phyloP scores from a whole-genome alignment of 352 stramenopile genomes.

The Pythium myriotylum region DNA sequence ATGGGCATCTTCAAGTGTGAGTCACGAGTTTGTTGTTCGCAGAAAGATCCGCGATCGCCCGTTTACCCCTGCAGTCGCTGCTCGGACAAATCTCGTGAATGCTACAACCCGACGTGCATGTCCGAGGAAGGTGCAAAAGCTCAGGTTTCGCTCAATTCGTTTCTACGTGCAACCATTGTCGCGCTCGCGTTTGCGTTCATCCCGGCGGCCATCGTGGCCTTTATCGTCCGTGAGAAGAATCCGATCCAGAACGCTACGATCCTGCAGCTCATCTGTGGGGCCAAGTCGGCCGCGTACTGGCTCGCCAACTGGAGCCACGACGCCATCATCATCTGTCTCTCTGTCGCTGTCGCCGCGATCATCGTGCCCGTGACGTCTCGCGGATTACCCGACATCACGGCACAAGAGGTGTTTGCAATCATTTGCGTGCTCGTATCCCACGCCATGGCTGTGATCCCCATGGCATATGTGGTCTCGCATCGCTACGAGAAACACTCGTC shows the following conservation, averaged over 20 bases:
- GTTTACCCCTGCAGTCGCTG: too few relatives aligned
- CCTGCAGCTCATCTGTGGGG: constrained; percentile 50
- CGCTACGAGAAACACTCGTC: constrained; percentile 54
- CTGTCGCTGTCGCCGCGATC: too few relatives aligned
- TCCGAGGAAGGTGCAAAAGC: constrained; percentile 37
- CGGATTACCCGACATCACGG: too few relatives aligned
- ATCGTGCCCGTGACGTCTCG: too few relatives aligned
- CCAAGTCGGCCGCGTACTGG: constrained; percentile 47
- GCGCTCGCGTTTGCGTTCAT: constrained; percentile 55
- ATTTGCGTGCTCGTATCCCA: constrained; percentile 40
- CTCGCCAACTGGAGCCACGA: constrained; percentile 45
- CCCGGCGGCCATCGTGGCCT: constrained; percentile 43
- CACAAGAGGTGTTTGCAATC: constrained; percentile 22
- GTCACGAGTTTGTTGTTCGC: too few relatives aligned
- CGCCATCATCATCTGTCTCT: constrained; percentile 32
- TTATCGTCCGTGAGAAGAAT: constrained; percentile 52
- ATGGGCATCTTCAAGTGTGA: too few relatives aligned
- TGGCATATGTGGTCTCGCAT: constrained; percentile 61
- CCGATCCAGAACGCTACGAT: constrained; percentile 53
- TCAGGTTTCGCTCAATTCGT: constrained; percentile 48
- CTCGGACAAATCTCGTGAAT: too few relatives aligned
- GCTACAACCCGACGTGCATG: constrained; percentile 40
- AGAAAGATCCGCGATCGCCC: too few relatives aligned
- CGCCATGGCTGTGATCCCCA: constrained; percentile 45
- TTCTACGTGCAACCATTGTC: constrained; percentile 37